Base-by-base conservation (phyloP, 164 flowering plant species). In the Chloranthus sessilifolius region DNA sequence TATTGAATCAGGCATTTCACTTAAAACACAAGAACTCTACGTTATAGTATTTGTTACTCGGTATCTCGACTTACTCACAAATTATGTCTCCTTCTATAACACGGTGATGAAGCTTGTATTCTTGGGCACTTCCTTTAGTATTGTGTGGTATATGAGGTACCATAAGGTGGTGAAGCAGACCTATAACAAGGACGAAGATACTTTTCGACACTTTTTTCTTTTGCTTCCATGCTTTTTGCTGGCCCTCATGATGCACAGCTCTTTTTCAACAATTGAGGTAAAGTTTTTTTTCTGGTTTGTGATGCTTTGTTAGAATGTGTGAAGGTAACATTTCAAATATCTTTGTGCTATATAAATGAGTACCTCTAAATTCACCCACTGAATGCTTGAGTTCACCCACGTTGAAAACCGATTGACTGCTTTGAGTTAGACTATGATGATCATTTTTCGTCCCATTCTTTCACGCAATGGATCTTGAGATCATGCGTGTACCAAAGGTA, bases 21-120 rank as follows among this genome's bases (percentile, higher is more conserved):
- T 76, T 15, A 81, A 76, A 62, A 81, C 87, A 45, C 87, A 81
- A 54, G 87, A 81, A 52, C 72, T 78, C 12, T 81, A 81, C 56
- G 80, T 53, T 31, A 7, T 81, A 8, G 80, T 81, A 3, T 81
- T 81, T 49, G 25, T 57, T 15, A 55, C 78, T 30, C 73, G 87
- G 8, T 81, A 81, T 60, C 62, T 81, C 2, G 81, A 78, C 58
- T 28, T 78, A 41, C 72, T 81, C 53, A 67, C 69, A 2, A 64
- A 22, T 44, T 74, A 67, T 46, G 1, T 56, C 43, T 81, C 87
- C 7, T 45, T 78, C 24, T 78, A 81, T 66, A 81, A 78, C 60
- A 65, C 74, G 19, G 36, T 64, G 25, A 81, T 76, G 87, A 81
- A 81, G 68, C 44, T 81, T 21, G 61, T 78, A 4, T 81, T 81